These are phyloP conservation scores for Phtheirospermum japonicum DNA, from an alignment of 257 asterid genomes.

Conservation along the genomic window DNA sequence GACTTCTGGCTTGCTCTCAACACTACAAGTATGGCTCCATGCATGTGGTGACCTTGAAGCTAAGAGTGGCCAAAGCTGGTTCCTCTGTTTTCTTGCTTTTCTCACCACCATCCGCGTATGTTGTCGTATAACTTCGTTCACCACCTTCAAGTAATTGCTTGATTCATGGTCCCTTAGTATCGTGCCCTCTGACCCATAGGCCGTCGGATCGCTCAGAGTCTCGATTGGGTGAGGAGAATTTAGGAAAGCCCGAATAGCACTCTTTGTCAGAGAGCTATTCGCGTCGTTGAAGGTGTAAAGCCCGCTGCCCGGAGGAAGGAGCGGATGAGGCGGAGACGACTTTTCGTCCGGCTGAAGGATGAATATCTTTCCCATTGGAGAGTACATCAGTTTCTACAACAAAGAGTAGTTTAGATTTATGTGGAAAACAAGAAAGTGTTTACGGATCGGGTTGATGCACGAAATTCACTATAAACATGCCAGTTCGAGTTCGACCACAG, in stretches of 20 bases:
- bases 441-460: too few relatives aligned
- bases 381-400: slow-evolving; percentile 67
- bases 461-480: too few relatives aligned
- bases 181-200: slow-evolving; percentile 80
- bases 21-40: slow-evolving; percentile 51
- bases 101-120: slow-evolving; percentile 40
- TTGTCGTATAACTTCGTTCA: slow-evolving; percentile 51
- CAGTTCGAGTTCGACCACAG: too few relatives aligned
- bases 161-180: slow-evolving; percentile 85
- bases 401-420: neutral
- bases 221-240: slow-evolving; percentile 85
- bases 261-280: slow-evolving; percentile 35
- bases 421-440: neutral
- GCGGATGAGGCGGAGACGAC: slow-evolving; percentile 67
- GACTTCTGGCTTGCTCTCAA: slow-evolving; percentile 29
- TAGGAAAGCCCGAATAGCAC: slow-evolving; percentile 57
- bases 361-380: slow-evolving; percentile 79
- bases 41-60: slow-evolving; percentile 70
- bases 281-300: slow-evolving; percentile 44
- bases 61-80: slow-evolving; percentile 67
- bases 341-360: slow-evolving; percentile 87
- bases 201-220: slow-evolving; percentile 74
- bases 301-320: slow-evolving; percentile 69
- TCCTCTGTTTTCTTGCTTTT: slow-evolving; percentile 49
- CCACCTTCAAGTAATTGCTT: slow-evolving; percentile 75